Percentiles rank a stretch among this genome's conserved stretches.
phyloP scores from a whole-genome alignment of 2,329 filamentous ascomycete genomes.

The Elsinoe necatrix region DNA sequence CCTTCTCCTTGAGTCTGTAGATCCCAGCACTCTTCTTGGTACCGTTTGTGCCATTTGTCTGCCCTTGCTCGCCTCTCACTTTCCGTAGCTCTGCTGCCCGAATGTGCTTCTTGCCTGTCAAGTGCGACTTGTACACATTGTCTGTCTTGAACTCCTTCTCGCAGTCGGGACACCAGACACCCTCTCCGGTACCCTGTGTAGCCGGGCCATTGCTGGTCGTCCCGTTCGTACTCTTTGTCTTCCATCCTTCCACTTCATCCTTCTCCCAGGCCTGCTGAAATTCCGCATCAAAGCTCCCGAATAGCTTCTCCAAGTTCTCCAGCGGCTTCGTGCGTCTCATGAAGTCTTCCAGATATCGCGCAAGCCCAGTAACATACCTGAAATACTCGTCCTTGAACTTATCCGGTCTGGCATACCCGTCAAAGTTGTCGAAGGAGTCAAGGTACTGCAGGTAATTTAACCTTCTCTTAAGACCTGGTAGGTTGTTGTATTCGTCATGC shows the following conservation, averaged over 20 bases:
- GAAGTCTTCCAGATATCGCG: constrained; percentile 78
- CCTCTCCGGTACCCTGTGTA: constrained; percentile 53
- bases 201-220: constrained; percentile 29
- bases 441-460: constrained; percentile 88
- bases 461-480: constrained; percentile 70
- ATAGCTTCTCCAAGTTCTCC: constrained; percentile 73
- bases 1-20: constrained; percentile 69
- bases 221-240: constrained; percentile 33
- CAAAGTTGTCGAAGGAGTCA: constrained; percentile 81
- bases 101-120: constrained; percentile 87
- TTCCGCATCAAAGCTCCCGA: constrained; percentile 68
- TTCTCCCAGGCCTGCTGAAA: constrained; percentile 78
- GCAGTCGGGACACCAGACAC: constrained; percentile 83
- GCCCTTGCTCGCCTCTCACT: constrained; percentile 26
- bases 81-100: constrained; percentile 64
- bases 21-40: constrained; percentile 19
- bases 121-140: constrained; percentile 84
- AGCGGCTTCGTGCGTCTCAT: constrained; percentile 76
- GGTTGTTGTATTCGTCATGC: constrained; percentile 84
- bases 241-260: constrained; percentile 72
- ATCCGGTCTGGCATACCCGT: constrained; percentile 65
- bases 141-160: constrained; percentile 93
- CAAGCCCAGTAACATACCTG: constrained; percentile 71
- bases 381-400: constrained; percentile 94
- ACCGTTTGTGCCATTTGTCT: constrained; percentile 20